These are phyloP conservation scores for Lagerstroemia speciosa DNA, from an alignment of 345 rosid genomes.

Conservation along the genomic window DNA sequence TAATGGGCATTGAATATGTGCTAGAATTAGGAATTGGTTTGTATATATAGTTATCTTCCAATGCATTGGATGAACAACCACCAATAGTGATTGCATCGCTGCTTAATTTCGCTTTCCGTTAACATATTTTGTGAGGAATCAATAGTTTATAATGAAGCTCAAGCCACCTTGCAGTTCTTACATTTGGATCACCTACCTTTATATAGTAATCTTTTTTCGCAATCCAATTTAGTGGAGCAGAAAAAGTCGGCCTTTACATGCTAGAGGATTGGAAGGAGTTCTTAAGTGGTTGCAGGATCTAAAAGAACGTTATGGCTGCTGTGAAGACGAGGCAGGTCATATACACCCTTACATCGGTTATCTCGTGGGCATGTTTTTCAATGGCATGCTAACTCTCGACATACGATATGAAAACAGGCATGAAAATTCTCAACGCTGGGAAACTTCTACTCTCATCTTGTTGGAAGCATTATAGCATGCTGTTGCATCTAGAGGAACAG, in stretches of 20 bases:
- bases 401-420: constrained; percentile 29
- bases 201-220: neutral
- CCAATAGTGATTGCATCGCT: neutral
- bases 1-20: neutral
- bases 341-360: constrained; percentile 16
- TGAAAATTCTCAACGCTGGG: constrained; percentile 26
- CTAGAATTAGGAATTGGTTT: neutral
- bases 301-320: constrained; percentile 29
- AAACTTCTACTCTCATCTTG: constrained; percentile 67
- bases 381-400: constrained; percentile 4
- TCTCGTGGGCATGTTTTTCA: constrained; percentile 15
- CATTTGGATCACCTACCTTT: neutral
- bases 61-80: neutral
- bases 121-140: neutral
- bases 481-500: constrained; percentile 69
- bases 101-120: neutral
- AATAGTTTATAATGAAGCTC: neutral
- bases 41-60: neutral
- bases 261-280: constrained; percentile 69
- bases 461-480: constrained; percentile 71
- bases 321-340: constrained; percentile 67
- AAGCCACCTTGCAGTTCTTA: neutral
- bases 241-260: constrained; percentile 69
- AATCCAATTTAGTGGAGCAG: constrained; percentile 57
- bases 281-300: constrained; percentile 71